A percentile compares a stretch with the other conserved stretches of the same genome.
Conservation (phyloP, 805 yeast species). For the Nakazawaea pomicola region DNA sequence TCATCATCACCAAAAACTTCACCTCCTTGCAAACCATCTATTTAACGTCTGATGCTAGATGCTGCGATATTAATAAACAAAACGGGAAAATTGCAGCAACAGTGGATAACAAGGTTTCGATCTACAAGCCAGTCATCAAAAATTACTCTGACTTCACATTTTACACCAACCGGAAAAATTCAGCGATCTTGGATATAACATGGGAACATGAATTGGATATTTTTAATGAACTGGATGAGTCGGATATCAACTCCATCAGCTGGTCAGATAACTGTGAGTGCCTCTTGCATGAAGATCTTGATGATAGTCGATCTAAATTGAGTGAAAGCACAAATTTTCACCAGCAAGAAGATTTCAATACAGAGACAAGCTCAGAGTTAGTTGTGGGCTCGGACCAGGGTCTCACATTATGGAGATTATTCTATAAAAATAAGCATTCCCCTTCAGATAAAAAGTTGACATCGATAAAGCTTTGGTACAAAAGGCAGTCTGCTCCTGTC, state of each 20-base stretch:
- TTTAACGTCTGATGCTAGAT: constrained; percentile 57
- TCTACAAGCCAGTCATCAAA: constrained; percentile 56
- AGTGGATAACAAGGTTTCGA: constrained; percentile 33
- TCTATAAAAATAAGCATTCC: constrained; percentile 18
- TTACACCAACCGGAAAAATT: constrained; percentile 25
- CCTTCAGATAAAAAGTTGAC: constrained; percentile 17
- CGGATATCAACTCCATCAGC: constrained; percentile 24
- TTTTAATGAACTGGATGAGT: constrained; percentile 17
- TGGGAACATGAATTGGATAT: constrained; percentile 27
- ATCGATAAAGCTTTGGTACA: constrained; percentile 36
- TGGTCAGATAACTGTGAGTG: constrained; percentile 32
- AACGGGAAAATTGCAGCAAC: constrained; percentile 64
- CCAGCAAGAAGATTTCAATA: constrained; percentile 28
- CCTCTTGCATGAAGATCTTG: constrained; percentile 20
- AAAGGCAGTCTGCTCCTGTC: constrained; percentile 57
- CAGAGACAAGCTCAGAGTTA: constrained; percentile 43
- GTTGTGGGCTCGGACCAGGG: constrained; percentile 50
- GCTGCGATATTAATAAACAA: constrained; percentile 56
- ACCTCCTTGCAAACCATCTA: constrained; percentile 71
- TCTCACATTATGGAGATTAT: constrained; percentile 50
- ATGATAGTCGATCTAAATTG: neutral
- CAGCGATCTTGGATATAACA: constrained; percentile 24
- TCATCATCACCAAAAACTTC: constrained; percentile 50
- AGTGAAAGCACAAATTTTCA: too few relatives aligned
- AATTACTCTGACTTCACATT: constrained; percentile 32